Conservation (phyloP, 2,329 filamentous ascomycete species). For the Xylaria hypoxylon region DNA sequence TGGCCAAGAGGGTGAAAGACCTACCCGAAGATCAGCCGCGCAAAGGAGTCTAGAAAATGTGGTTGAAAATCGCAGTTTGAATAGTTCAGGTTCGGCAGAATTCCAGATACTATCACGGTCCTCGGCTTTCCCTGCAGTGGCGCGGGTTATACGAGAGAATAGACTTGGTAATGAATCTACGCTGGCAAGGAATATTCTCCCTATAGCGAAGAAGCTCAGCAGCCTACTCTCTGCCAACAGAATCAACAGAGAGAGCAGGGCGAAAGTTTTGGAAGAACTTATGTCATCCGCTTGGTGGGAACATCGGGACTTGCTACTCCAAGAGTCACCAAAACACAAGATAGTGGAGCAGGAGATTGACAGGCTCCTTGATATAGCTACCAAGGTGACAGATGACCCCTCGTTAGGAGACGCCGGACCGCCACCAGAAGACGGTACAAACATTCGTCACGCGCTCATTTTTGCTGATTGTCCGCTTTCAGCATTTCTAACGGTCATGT, state of each 20-base stretch:
- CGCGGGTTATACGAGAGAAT: background rate
- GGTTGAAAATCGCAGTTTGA: background rate
- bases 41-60: background rate
- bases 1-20: background rate
- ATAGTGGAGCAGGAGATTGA: constrained; percentile 12
- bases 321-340: constrained; percentile 1
- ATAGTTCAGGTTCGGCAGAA: background rate
- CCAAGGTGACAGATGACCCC: background rate
- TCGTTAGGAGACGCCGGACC: background rate
- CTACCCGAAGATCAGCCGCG: background rate
- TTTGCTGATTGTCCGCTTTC: constrained; percentile 20
- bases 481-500: constrained; percentile 29
- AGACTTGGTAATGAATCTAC: background rate
- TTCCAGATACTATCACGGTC: background rate
- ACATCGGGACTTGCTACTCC: background rate
- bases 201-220: background rate
- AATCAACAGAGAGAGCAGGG: background rate
- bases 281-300: background rate
- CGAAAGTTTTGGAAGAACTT: background rate
- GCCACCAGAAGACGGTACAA: constrained; percentile 20
- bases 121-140: constrained; percentile 5
- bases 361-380: background rate
- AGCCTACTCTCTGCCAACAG: background rate
- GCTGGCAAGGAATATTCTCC: background rate
- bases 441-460: constrained; percentile 25